Conservation (phyloP, 2,329 filamentous ascomycete species). For the Exophiala oligosperma region DNA sequence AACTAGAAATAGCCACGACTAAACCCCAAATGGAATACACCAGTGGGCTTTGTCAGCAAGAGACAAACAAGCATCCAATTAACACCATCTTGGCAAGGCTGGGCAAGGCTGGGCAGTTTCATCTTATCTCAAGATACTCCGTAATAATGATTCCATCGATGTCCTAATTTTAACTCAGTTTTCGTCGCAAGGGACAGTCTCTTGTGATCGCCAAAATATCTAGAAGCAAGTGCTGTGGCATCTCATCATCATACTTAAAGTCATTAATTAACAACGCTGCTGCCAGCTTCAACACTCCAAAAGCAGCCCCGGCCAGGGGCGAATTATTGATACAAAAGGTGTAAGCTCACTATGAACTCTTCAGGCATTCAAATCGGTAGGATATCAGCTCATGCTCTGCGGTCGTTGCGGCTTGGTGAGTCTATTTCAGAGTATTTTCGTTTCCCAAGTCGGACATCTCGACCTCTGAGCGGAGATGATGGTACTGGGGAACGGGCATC, state of each 20-base stretch:
- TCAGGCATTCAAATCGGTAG: too few species aligned
- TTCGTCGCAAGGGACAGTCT: not conserved
- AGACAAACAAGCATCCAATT: not conserved
- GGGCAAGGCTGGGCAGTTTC: not conserved
- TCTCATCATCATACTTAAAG: too few species aligned
- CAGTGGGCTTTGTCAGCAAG: not conserved
- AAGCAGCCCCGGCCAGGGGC: too few species aligned
- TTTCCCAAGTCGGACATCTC: not conserved
- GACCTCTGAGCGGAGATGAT: not conserved
- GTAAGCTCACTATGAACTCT: too few species aligned
- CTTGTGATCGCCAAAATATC: too few species aligned
- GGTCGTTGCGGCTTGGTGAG: not conserved
- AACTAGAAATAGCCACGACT: not conserved
- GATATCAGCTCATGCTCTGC: not conserved
- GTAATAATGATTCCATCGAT: not conserved
- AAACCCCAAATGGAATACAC: not conserved
- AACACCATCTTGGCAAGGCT: not conserved
- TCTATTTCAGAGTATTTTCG: not conserved
- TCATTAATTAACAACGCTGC: too few species aligned
- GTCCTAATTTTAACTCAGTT: too few species aligned
- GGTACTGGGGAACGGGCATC: not conserved
- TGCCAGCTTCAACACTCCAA: too few species aligned
- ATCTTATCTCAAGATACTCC: not conserved
- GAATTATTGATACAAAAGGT: too few species aligned
- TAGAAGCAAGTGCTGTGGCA: too few species aligned